Evolutionary conservation across 768 basidiomycete species (phyloP).

Genomic region (Trametes cubensis): DNA sequence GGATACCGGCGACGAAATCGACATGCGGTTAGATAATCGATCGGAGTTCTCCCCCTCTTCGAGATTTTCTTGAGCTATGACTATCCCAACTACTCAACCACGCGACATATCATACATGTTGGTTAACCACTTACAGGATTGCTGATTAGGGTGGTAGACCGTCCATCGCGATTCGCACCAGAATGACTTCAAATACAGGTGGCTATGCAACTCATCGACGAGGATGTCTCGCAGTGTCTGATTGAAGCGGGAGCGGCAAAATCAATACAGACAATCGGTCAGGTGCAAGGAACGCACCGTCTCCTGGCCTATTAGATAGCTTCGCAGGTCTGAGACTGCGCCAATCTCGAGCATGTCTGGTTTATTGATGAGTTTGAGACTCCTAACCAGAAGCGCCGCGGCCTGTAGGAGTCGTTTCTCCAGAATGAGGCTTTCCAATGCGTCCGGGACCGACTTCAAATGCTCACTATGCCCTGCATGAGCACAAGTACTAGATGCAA

Average conservation of each 20-base stretch:
- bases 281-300: conserved; percentile 52
- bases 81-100: conserved; percentile 54
- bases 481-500: background rate
- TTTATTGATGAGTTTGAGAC: conserved; percentile 88
- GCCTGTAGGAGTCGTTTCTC: conserved; percentile 94
- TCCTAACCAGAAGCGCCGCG: conserved; percentile 81
- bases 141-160: conserved; percentile 79
- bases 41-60: conserved; percentile 26
- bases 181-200: conserved; percentile 95
- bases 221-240: conserved; percentile 92
- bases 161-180: conserved; percentile 96
- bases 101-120: conserved; percentile 14
- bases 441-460: conserved; percentile 88
- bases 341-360: conserved; percentile 94
- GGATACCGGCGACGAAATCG: conserved; percentile 46
- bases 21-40: conserved; percentile 26
- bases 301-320: conserved; percentile 86
- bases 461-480: conserved; percentile 63
- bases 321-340: conserved; percentile 86
- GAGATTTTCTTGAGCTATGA: conserved; percentile 63
- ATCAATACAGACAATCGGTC: background rate
- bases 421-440: conserved; percentile 90
- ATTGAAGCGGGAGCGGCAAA: conserved; percentile 7
- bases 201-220: conserved; percentile 93
- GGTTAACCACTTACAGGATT: conserved; percentile 55